Evolutionary conservation across 306 rosid genomes (phyloP).

Genomic region (Neltuma alba): DNA sequence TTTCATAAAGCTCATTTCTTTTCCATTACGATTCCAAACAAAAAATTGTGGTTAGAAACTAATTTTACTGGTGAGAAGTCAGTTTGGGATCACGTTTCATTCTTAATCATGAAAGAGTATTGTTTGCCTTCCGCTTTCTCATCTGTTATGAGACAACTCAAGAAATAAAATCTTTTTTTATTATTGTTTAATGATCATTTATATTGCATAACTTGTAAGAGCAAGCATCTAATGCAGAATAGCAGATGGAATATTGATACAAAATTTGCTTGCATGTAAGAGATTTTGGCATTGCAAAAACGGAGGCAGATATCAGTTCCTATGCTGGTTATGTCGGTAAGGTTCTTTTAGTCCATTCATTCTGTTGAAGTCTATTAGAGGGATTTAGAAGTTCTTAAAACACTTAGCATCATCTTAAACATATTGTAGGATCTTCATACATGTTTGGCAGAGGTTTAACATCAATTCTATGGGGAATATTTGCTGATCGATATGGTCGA

Average conservation of each 20-base stretch:
- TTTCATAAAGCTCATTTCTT: no score
- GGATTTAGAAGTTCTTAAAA: background rate
- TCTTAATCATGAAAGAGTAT: no score
- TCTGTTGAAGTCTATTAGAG: background rate
- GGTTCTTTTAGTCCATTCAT: slow-evolving; percentile 21
- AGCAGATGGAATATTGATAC: background rate
- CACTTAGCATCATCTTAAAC: background rate
- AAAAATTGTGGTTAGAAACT: no score
- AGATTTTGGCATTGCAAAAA: background rate
- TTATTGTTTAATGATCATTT: background rate
- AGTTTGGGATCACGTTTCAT: no score
- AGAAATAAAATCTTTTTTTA: slow-evolving; percentile 8
- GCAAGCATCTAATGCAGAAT: background rate
- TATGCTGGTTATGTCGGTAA: slow-evolving; percentile 89
- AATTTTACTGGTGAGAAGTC: no score
- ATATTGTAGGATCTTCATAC: slow-evolving; percentile 67
- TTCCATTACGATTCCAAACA: no score
- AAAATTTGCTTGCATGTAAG: slow-evolving; percentile 13
- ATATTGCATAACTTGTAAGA: background rate
- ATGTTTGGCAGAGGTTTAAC: background rate
- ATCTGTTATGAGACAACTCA: background rate
- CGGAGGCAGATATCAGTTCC: slow-evolving; percentile 35
- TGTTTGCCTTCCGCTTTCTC: background rate
- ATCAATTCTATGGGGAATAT: background rate
- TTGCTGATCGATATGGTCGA: background rate